Base-by-base conservation (phyloP, 805 yeast species). In the Brettanomyces sp. region DNA sequence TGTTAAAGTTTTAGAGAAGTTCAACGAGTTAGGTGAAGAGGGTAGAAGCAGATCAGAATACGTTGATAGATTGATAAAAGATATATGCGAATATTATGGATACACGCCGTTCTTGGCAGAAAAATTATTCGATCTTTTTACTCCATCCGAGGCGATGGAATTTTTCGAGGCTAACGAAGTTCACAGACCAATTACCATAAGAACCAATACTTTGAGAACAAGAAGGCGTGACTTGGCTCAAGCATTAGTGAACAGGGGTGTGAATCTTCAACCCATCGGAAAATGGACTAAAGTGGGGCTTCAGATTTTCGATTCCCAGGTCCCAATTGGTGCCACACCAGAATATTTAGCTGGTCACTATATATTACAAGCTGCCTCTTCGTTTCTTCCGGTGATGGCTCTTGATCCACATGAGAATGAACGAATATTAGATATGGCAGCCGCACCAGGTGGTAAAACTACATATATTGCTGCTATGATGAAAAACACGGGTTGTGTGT, bases 301-400 rank as follows among this genome's bases (percentile, higher is more conserved):
- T 53, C 99, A 93, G 67, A 82, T 93, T 45, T 93, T 91, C 63
- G 99, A 93, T 62, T 90, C 98, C 23, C 98, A 90, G 65, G 98
- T 93, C n/a, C 99, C 99, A 39, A 86, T 93, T 56, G 99, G 99
- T 66, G 99, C 99, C 40, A 93, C 99, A 7, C 99, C 99, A 39
- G 99, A 93, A 68, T 93, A 93, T 63, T 73, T 93, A 59, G 95
- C 98, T 12, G 99, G 99, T 59, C 96, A 93, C 61, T 93, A 93
- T 68, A 93, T 93, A 51, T 70, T 93, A 57, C 99, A 93, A 68
- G 99, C 99, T 39, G 99, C 99, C 22, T 90, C 97, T 5, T 90
- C 98, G 8, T 93, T 91, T 67, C 70, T 93, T 60, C 99, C 99
- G 7, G 96, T 90, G 21, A 87, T 93, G 91, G 99, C 99, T 0